Base-by-base conservation (phyloP, 2,329 filamentous ascomycete species). In the Colletotrichum australisinense region DNA sequence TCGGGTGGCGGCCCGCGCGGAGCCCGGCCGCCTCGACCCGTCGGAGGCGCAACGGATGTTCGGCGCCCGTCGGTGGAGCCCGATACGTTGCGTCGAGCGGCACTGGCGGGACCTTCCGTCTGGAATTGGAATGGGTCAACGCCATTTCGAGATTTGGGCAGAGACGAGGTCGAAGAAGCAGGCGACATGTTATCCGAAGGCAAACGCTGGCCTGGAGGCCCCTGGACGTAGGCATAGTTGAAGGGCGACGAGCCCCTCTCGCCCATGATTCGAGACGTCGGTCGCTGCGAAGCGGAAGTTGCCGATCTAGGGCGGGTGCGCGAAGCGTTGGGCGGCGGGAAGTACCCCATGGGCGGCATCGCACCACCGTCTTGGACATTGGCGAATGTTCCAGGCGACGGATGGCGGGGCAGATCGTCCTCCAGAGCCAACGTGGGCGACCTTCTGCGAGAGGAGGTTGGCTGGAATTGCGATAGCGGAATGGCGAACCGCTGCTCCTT, bases 61-160 rank as follows among this genome's bases (percentile, higher is more conserved):
- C 79, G 77, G 38, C 80, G 77, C 69, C 78, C 57, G 6, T 83
- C 82, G 1, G 78, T 73, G 42, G 81, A 78, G n/a, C 83, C 83
- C 19, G 83, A 81, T 19, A 79, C 77, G 63, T 83, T 81, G 64
- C 84, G 82, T 76, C 83, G 82, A 75, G 81, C 79, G 35, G 81
- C 77, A 65, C 82, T 80, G 66, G 79, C 80, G 46, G 86, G 78
- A 14, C 85, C 86, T 26, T 81, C 82, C 4, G 85, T 87, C 80
- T 89, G 87, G 77, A 86, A 90, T 74, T 85, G 84, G 72, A 90
- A 90, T 5, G 88, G 88, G 72, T 90, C 86, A 16, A 81, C 69
- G 5, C 75, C 75, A 49, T 73, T 67, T 14, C 75, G 80, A 32
- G 77, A 77, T 42, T 78, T 78, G 24, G 80, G 78, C 24, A 78